Conservation (phyloP, 192 early-diverging fungal species). For the Spinellus fusiger region DNA sequence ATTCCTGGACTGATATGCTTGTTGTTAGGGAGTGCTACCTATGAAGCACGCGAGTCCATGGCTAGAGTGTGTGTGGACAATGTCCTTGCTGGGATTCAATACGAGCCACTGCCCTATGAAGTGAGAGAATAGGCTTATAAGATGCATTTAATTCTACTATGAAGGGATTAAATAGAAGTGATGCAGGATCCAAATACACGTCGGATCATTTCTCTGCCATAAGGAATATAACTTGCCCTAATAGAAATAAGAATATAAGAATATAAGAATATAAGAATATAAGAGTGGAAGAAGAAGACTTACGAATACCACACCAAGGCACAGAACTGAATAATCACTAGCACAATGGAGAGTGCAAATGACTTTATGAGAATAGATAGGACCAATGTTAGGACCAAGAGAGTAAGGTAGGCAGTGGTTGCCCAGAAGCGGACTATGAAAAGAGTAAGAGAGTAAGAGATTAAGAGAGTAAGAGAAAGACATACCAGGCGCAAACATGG, state of each 20-base stretch:
- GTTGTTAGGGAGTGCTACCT: constrained; percentile 58
- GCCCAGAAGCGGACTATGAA: constrained; percentile 13
- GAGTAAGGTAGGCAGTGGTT: constrained; percentile 22
- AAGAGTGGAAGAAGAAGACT: constrained; percentile 5
- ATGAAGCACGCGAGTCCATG: constrained; percentile 82
- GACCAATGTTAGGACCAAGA: constrained; percentile 43
- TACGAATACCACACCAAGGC: constrained; percentile 82
- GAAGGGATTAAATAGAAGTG: constrained; percentile 20
- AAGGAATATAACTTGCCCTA: constrained; percentile 89
- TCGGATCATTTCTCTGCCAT: constrained; percentile 54
- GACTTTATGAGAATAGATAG: constrained; percentile 14
- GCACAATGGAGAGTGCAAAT: constrained; percentile 69
- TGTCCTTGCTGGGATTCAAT: constrained; percentile 54
- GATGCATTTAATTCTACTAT: not conserved
- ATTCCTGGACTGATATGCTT: not conserved
- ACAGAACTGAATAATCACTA: constrained; percentile 82
- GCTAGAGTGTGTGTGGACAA: constrained; percentile 71
- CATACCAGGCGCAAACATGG: constrained; percentile 64
- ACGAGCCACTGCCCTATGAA: constrained; percentile 34
- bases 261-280: not conserved
- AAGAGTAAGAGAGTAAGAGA: not conserved
- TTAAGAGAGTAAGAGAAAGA: no score
- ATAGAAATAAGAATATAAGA: constrained; percentile 22
- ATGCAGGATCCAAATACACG: constrained; percentile 33
- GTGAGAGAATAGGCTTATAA: not conserved